These are phyloP conservation scores for Mallotus nudiflorus DNA, from an alignment of 345 rosid species.

Conservation along the genomic window DNA sequence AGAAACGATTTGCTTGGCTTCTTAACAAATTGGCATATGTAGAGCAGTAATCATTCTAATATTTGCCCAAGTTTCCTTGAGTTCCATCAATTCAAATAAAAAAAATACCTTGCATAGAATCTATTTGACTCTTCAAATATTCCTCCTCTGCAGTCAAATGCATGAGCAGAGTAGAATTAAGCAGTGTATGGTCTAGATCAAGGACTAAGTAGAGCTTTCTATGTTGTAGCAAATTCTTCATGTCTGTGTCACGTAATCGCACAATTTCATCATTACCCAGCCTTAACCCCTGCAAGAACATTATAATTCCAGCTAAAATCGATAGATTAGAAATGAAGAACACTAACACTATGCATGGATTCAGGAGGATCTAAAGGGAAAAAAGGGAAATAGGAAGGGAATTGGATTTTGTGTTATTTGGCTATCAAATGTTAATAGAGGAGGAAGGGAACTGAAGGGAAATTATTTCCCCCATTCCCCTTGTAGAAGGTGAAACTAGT, in stretches of 20 bases:
- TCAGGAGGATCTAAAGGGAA: no score
- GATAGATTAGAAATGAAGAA: background rate
- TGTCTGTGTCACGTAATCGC: conserved; percentile 59
- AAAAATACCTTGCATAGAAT: conserved; percentile 64
- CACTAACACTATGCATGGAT: no score
- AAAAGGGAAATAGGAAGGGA: no score
- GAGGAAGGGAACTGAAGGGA: no score
- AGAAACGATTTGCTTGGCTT: background rate
- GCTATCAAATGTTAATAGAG: no score
- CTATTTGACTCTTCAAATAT: conserved; percentile 61
- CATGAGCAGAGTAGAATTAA: conserved; percentile 67
- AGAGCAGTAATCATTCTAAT: background rate
- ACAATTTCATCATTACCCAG: conserved; percentile 69
- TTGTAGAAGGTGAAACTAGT: no score
- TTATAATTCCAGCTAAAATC: background rate
- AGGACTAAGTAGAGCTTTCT: conserved; percentile 78
- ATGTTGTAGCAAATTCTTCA: conserved; percentile 49
- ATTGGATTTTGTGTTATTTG: no score
- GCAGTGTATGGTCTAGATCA: conserved; percentile 88
- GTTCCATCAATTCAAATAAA: background rate
- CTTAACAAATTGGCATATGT: background rate
- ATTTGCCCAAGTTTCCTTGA: background rate
- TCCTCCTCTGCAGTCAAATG: conserved; percentile 72
- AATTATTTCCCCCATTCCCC: no score
- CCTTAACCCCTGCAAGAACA: conserved; percentile 60